Base-by-base conservation (phyloP, 2,329 filamentous ascomycete species). In the Aspergillus tanneri region DNA sequence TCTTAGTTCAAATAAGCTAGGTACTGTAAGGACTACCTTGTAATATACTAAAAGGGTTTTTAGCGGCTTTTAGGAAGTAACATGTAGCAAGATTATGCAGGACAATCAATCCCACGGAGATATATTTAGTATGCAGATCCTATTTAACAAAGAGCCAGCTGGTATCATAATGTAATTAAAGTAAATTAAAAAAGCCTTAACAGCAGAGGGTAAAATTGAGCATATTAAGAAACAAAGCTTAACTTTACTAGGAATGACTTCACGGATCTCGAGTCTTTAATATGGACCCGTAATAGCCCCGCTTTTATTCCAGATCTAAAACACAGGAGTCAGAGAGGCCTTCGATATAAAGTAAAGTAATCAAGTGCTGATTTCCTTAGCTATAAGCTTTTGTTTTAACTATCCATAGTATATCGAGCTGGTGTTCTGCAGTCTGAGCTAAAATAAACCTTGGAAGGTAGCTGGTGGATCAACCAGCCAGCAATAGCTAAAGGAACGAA, bases 151-250 rank as follows among this genome's bases (percentile, higher is more conserved):
- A 10, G 24, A 43, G 32, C 30, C 11, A 43, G n/a, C n/a, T n/a
- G n/a, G 36, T 48, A 21, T 23, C 27, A 28, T 48, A 22, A 36
- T 27, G 2, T 22, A 23, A 8, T 36, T n/a, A 6, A 21, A 47
- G 45, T 47, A 22, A 37, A 43, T 43, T 38, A 43, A 38, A 32
- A 48, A 48, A 39, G 43, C 39, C 30, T 48, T 48, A 14, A 19
- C 30, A n/a, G 32, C 7, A 32, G 39, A 43, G 7, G 23, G 21
- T 12, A 22, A 18, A 9, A 43, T 48, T 32, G 27, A 38, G 24
- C 12, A 43, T 30, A 48, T 48, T 32, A 48, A 48, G 38, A 43
- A 48, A 14, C 28, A 47, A 23, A 48, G 24, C 43, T 48, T 11
- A 48, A 48, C 39, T 48, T 43, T 43, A 43, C 30, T 37, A 18